phyloP scores from a whole-genome alignment of 2,329 filamentous ascomycete species.

The Sordariomycetes sp. region DNA sequence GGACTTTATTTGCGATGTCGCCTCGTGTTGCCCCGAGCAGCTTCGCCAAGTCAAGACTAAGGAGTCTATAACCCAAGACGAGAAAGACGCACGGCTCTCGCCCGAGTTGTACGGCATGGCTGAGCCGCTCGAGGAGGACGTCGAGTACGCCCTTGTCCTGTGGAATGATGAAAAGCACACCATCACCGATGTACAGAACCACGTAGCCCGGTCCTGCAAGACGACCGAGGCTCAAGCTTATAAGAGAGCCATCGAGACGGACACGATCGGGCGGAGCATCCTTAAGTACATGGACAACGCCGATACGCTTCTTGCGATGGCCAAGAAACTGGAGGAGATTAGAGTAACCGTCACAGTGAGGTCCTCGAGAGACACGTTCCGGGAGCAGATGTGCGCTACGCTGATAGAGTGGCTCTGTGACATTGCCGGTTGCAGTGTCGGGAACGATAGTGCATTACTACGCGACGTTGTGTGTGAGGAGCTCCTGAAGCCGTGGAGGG shows the following conservation, averaged over 20 bases:
- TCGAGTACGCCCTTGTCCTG: slow-evolving; percentile 70
- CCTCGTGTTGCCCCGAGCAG: slow-evolving; percentile 95
- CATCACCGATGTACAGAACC: slow-evolving; percentile 75
- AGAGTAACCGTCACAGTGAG: slow-evolving; percentile 92
- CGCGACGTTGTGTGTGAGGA: slow-evolving; percentile 81
- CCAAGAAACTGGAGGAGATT: slow-evolving; percentile 84
- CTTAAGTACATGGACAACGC: slow-evolving; percentile 66
- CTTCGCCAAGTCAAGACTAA: slow-evolving; percentile 73
- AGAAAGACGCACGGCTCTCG: slow-evolving; percentile 62
- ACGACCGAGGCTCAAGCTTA: slow-evolving; percentile 57
- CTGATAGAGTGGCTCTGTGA: slow-evolving; percentile 95
- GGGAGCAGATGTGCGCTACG: slow-evolving; percentile 97
- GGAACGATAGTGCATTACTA: slow-evolving; percentile 65
- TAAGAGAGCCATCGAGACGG: slow-evolving; percentile 72
- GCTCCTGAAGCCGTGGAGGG: slow-evolving; percentile 74
- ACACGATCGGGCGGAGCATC: slow-evolving; percentile 77
- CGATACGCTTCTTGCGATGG: slow-evolving; percentile 59
- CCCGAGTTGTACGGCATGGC: slow-evolving; percentile 56
- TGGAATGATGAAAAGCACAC: slow-evolving; percentile 99
- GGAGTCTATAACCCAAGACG: slow-evolving; percentile 70
- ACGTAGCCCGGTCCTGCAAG: slow-evolving; percentile 80
- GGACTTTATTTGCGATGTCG: slow-evolving; percentile 95
- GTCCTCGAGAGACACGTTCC: slow-evolving; percentile 85
- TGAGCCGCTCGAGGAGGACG: slow-evolving; percentile 15
- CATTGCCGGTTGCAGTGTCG: slow-evolving; percentile 79